Evolutionary conservation across 2,329 filamentous ascomycete species (phyloP).

Genomic region (Verticillium nonalfalfae): DNA sequence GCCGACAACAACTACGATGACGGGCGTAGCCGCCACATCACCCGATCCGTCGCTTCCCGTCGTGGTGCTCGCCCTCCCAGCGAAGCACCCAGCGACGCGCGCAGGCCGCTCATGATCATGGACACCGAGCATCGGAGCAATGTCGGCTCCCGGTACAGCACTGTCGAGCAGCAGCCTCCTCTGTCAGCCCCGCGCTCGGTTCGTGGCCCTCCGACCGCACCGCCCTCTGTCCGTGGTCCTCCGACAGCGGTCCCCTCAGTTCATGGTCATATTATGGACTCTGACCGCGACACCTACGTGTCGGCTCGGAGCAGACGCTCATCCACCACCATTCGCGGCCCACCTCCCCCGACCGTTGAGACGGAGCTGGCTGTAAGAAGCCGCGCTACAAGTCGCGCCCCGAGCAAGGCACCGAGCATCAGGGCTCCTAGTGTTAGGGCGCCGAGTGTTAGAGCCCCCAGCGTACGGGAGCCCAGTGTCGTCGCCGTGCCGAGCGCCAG

Average conservation of each 20-base stretch:
- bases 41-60: constrained; percentile 25
- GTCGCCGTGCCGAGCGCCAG: neutral
- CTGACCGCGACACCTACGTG: constrained; percentile 36
- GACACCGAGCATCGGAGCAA: constrained; percentile 36
- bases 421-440: neutral
- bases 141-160: constrained; percentile 26
- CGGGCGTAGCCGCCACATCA: constrained; percentile 30
- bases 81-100: constrained; percentile 24
- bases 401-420: constrained; percentile 8
- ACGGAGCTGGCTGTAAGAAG: constrained; percentile 22
- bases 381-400: constrained; percentile 19
- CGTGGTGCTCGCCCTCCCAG: constrained; percentile 32
- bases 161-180: constrained; percentile 12
- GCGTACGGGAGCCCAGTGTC: neutral
- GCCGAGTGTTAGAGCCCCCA: constrained; percentile 3
- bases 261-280: neutral
- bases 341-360: constrained; percentile 17
- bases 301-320: constrained; percentile 34
- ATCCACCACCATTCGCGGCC: constrained; percentile 23
- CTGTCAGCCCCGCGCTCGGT: neutral
- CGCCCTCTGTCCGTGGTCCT: constrained; percentile 1
- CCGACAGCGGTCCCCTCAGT: neutral
- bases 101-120: constrained; percentile 29
- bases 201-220: neutral
- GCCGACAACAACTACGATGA: constrained; percentile 32